These are phyloP conservation scores for Candida koratica DNA, from an alignment of 805 yeast species.

Conservation along the genomic window DNA sequence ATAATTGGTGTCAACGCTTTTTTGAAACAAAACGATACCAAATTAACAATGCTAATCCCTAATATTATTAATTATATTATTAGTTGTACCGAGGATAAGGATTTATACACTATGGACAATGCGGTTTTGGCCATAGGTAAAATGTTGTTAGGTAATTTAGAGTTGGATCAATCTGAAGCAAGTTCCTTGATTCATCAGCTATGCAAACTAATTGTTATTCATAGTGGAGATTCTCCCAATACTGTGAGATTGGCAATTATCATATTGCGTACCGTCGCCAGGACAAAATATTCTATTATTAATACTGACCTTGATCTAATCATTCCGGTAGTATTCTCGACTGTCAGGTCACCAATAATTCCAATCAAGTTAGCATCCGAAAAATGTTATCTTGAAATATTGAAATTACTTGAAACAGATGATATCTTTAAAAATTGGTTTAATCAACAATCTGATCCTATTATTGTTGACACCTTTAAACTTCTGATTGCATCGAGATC, in stretches of 20 bases:
- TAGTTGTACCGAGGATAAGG: constrained; percentile 38
- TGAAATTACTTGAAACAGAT: constrained; percentile 65
- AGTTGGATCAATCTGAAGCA: constrained; percentile 40
- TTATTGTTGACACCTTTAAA: constrained; percentile 38
- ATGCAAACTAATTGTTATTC: constrained; percentile 46
- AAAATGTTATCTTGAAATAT: constrained; percentile 73
- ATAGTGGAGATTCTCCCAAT: constrained; percentile 63
- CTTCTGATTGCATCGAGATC: constrained; percentile 59
- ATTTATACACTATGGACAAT: constrained; percentile 63
- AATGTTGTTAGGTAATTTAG: constrained; percentile 48
- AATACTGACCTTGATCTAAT: constrained; percentile 52
- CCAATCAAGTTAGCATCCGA: constrained; percentile 95
- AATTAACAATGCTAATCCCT: constrained; percentile 50
- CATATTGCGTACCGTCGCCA: constrained; percentile 67
- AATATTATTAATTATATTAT: constrained; percentile 50
- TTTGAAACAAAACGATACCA: constrained; percentile 66
- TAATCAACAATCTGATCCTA: constrained; percentile 31
- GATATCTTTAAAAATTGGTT: constrained; percentile 68
- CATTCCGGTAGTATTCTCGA: constrained; percentile 71
- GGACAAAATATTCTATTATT: constrained; percentile 52
- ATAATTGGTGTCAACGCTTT: constrained; percentile 74
- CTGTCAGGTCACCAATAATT: constrained; percentile 82
- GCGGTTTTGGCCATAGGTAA: constrained; percentile 82
- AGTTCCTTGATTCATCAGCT: constrained; percentile 47
- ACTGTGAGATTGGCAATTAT: constrained; percentile 77